Conservation (phyloP, 2,329 filamentous ascomycete species). For the Colletotrichum caudatum region DNA sequence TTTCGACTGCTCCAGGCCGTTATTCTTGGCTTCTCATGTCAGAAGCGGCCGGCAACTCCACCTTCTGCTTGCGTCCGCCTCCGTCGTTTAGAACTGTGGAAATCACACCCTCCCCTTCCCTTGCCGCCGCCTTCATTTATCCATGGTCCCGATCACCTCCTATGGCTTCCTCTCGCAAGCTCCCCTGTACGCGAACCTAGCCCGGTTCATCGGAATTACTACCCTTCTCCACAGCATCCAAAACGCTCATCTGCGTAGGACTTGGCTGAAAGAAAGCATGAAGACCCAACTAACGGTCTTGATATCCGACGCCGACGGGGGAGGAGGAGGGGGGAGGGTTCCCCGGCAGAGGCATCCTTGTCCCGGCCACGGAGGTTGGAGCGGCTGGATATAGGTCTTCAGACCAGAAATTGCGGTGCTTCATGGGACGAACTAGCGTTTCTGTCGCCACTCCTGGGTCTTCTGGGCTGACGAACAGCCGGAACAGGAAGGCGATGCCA, state of each 20-base stretch:
- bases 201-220: conserved; percentile 9
- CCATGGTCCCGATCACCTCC: conserved; percentile 4
- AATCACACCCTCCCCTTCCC: background rate
- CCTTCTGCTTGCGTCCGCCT: background rate
- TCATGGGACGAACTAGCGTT: background rate
- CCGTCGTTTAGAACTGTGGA: background rate
- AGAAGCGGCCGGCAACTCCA: conserved; percentile 1
- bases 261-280: conserved; percentile 30
- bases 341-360: conserved; percentile 30
- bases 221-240: conserved; percentile 31
- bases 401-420: conserved; percentile 13
- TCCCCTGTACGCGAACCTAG: conserved; percentile 1
- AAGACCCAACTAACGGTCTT: background rate
- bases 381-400: conserved; percentile 13
- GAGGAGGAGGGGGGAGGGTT: background rate
- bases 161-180: background rate
- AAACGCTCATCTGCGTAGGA: conserved; percentile 30
- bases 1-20: conserved; percentile 13
- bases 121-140: background rate
- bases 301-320: conserved; percentile 19
- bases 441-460: background rate
- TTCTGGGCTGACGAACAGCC: conserved; percentile 1
- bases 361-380: conserved; percentile 10
- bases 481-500: background rate
- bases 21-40: too few species aligned